Base-by-base conservation (phyloP, 2,329 filamentous ascomycete genomes). In the Colletotrichum sp. region DNA sequence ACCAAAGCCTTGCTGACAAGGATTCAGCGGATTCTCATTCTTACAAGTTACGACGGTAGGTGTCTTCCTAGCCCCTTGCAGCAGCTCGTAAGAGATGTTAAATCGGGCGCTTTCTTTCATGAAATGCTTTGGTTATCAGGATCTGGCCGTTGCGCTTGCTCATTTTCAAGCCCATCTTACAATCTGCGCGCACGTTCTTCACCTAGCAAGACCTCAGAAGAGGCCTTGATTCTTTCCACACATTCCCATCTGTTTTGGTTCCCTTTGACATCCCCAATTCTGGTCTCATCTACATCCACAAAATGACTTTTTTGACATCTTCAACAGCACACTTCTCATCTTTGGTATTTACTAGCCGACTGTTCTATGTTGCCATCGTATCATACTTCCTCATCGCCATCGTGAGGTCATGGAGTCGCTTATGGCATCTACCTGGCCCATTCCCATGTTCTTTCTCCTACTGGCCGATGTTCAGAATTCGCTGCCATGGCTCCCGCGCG, bases 391-490 rank as follows among this genome's bases (percentile, higher is more conserved):
- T 59, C 6, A n/a, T 34, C n/a, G 16, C 49, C 6, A 71, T 49
- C 3, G 15, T 66, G 9, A 34, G 24, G n/a, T 75, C 69, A 67
- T 75, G 69, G 49, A 34, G 13, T 60, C 72, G 69, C 18, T 24
- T 75, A 6, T 24, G 32, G 44, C 72, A 75, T 21, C 6, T 75
- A 2, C 72, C 72, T 16, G 72, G 72, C 44, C 72, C 72, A 3
- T 52, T 66, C 7, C 18, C 59, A 6, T 66, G 59, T 36, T 72
- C 60, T 4, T 12, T 65, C 9, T 75, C 72, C 16, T 75, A 75
- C 26, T 75, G 72, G 72, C 26, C 44, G 3, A 75, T 72, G 72
- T 52, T 75, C 26, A 30, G 26, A 8, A 52, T 75, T 12, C 72
- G 72, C 6, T n/a, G 32, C 13, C 49, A 15, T 7, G 24, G 59